phyloP scores from a whole-genome alignment of 331 rosid species.

The Ulmus americana region DNA sequence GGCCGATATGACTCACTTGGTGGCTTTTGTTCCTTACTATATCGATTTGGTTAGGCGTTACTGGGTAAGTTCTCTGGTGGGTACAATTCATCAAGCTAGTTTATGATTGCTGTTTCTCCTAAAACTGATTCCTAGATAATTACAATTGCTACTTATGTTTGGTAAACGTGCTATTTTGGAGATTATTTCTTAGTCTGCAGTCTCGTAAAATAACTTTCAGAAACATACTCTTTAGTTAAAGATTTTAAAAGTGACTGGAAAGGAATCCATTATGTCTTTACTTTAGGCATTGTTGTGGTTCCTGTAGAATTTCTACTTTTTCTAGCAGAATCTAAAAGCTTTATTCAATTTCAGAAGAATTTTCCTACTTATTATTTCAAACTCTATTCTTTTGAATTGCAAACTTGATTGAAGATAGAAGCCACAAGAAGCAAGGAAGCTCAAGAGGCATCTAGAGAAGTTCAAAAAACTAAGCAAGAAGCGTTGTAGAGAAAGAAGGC shows the following conservation, averaged over 20 bases:
- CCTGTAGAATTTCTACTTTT: too few species aligned
- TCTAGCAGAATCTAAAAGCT: too few species aligned
- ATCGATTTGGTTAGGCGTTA: too few species aligned
- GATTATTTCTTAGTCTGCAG: slow-evolving; percentile 3
- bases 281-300: too few species aligned
- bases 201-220: neutral
- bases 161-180: neutral
- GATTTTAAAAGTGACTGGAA: too few species aligned
- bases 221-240: too few species aligned
- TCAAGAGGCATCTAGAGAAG: slow-evolving; percentile 76
- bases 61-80: slow-evolving; percentile 81
- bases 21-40: too few species aligned
- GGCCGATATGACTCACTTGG: too few species aligned
- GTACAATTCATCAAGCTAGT: slow-evolving; percentile 7
- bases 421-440: slow-evolving; percentile 61
- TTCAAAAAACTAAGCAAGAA: slow-evolving; percentile 73
- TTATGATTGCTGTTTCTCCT: too few species aligned
- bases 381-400: slow-evolving; percentile 16
- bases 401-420: slow-evolving; percentile 89
- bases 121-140: too few species aligned
- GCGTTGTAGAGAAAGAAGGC: slow-evolving; percentile 82
- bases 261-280: too few species aligned
- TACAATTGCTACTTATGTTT: neutral
- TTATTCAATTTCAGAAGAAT: too few species aligned
- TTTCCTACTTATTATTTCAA: neutral